These are phyloP conservation scores for Fremontodendron californicum DNA, from an alignment of 345 rosid genomes.

Conservation along the genomic window DNA sequence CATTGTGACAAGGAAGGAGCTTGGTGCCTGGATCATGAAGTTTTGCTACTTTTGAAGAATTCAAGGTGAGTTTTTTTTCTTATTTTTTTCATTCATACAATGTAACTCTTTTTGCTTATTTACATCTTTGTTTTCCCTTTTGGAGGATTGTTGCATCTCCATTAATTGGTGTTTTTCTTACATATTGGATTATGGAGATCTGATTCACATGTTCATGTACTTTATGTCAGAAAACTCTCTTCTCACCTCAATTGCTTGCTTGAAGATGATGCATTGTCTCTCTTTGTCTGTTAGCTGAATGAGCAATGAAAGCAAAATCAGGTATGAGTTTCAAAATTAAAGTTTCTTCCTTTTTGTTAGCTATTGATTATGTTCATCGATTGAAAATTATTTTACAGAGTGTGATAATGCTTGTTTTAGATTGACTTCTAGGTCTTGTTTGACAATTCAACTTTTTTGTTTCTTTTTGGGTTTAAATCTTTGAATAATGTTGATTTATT, in stretches of 20 bases:
- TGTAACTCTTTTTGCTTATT: not conserved
- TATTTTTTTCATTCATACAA: not conserved
- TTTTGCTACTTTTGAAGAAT: conserved; percentile 18
- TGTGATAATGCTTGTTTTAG: not conserved
- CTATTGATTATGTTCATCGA: not conserved
- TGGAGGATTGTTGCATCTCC: not conserved
- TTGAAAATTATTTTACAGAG: not conserved
- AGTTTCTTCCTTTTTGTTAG: not conserved
- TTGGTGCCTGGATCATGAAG: conserved; percentile 6
- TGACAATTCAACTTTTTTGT: not conserved
- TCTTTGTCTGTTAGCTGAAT: conserved; percentile 8
- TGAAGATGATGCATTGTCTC: not conserved
- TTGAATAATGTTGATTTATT: conserved; percentile 20
- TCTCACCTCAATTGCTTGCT: not conserved
- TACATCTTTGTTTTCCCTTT: not conserved
- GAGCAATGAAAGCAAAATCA: conserved; percentile 23
- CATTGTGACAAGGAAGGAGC: conserved; percentile 16
- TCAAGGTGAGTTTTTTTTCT: conserved; percentile 24
- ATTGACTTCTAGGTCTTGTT: conserved; percentile 4
- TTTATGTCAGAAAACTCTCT: not conserved
- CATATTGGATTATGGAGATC: conserved; percentile 12
- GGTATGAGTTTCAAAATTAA: not conserved
- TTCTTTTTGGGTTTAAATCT: not conserved
- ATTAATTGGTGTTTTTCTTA: not conserved
- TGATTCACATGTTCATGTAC: not conserved